These are phyloP conservation scores for Cryptococcus sp. DNA, from an alignment of 1,284 basidiomycete genomes.

Conservation along the genomic window DNA sequence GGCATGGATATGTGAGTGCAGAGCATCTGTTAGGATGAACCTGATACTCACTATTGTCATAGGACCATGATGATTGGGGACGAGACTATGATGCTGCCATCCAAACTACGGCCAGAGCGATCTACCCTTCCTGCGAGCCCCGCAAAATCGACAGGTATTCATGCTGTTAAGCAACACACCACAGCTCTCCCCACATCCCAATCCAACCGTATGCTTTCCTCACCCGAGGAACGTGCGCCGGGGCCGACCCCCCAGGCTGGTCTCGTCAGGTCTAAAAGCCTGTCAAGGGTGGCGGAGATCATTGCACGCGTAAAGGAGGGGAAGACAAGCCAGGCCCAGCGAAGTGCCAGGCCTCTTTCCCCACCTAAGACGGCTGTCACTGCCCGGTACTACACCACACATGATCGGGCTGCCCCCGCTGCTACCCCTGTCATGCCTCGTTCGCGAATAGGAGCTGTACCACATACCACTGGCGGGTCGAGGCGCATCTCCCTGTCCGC, in stretches of 20 bases:
- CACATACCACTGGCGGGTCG: not conserved
- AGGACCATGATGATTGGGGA: constrained; percentile 19
- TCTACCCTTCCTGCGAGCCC: not conserved
- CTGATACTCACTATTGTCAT: not conserved
- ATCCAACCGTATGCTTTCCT: too few relatives aligned
- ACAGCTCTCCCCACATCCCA: not conserved
- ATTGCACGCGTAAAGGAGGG: constrained; percentile 14
- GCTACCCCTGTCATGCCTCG: not conserved
- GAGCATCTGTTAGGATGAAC: not conserved
- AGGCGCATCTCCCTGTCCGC: constrained; percentile 22
- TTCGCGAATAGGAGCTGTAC: constrained; percentile 2
- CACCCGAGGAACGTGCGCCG: too few relatives aligned
- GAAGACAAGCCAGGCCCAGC: not conserved
- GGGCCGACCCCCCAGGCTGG: constrained; percentile 1
- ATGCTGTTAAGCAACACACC: not conserved
- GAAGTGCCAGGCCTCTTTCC: not conserved
- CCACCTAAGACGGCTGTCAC: constrained; percentile 8
- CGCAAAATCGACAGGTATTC: not conserved
- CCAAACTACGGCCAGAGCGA: constrained; percentile 4
- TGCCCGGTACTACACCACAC: constrained; percentile 5
- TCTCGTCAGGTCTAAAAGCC: constrained; percentile 12
- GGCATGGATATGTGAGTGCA: constrained; percentile 22
- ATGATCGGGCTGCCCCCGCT: not conserved
- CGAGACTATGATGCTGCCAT: constrained; percentile 13
- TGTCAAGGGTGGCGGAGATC: constrained; percentile 18